Evolutionary conservation across 2,329 filamentous ascomycete genomes (phyloP).

Genomic region (Pyricularia sp.): DNA sequence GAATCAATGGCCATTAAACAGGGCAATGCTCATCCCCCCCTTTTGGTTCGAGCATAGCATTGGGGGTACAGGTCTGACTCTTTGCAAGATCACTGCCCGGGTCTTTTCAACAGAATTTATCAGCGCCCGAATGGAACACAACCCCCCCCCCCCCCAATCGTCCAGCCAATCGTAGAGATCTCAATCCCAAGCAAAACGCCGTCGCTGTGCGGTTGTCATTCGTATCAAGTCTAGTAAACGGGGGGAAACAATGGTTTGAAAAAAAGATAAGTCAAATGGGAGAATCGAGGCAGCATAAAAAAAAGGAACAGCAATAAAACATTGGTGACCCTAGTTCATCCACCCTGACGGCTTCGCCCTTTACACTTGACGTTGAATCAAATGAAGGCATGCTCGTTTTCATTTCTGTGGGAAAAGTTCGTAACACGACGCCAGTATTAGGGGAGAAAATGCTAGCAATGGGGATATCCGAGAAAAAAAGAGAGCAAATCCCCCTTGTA

Average conservation of each 20-base stretch:
- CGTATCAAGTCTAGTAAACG: background rate
- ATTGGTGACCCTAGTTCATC: constrained; percentile 3
- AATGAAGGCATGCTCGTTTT: background rate
- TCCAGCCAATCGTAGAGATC: background rate
- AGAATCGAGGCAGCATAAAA: constrained; percentile 2
- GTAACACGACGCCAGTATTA: background rate
- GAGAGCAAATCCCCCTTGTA: background rate
- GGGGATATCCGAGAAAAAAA: background rate
- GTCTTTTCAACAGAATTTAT: background rate
- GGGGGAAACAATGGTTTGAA: constrained; percentile 3
- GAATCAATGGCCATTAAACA: too few species aligned
- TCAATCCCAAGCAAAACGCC: constrained; percentile 8
- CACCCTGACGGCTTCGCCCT: background rate
- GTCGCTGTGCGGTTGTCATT: constrained; percentile 9
- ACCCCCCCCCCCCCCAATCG: too few species aligned
- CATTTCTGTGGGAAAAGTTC: background rate
- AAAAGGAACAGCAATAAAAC: constrained; percentile 9
- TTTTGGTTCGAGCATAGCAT: too few species aligned
- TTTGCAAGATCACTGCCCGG: too few species aligned
- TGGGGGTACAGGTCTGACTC: too few species aligned
- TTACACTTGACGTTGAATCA: background rate
- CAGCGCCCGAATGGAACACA: background rate
- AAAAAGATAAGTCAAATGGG: background rate
- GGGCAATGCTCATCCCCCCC: too few species aligned
- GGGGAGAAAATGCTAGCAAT: background rate